Evolutionary conservation across 202 grass and related monocot species (phyloP).

Genomic region (Elaeis oleifera): DNA sequence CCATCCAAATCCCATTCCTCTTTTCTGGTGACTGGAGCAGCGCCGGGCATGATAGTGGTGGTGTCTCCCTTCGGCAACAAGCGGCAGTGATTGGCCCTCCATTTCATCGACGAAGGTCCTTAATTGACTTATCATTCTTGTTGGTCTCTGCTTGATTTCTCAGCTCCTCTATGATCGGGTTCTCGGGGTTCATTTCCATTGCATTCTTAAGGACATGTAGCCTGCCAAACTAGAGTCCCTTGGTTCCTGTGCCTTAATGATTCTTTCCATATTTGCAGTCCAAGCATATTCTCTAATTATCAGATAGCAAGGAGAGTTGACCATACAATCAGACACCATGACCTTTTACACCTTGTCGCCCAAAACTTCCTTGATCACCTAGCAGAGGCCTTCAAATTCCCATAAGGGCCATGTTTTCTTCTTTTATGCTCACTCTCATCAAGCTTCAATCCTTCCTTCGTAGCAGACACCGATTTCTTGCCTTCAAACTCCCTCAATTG

Average conservation of each 20-base stretch:
- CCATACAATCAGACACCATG: background rate
- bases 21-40: too few species aligned
- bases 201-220: conserved; percentile 9
- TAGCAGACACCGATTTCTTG: conserved; percentile 8
- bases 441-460: conserved; percentile 9
- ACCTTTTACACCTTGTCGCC: conserved; percentile 15
- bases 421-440: conserved; percentile 4
- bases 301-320: conserved; percentile 8
- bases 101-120: background rate
- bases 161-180: conserved; percentile 3
- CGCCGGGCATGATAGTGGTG: too few species aligned
- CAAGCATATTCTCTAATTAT: background rate
- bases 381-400: conserved; percentile 6
- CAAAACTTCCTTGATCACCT: background rate
- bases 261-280: conserved; percentile 8
- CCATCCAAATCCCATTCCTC: too few species aligned
- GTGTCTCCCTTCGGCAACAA: too few species aligned
- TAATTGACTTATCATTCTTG: conserved; percentile 5
- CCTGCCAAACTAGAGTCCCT: conserved; percentile 1
- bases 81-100: too few species aligned
- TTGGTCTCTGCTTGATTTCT: background rate
- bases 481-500: conserved; percentile 1
- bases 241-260: conserved; percentile 1
- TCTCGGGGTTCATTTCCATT: conserved; percentile 13
- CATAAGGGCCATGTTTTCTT: conserved; percentile 3